Conservation (phyloP, 176 grass and related monocot species). For the Carex pumila region DNA sequence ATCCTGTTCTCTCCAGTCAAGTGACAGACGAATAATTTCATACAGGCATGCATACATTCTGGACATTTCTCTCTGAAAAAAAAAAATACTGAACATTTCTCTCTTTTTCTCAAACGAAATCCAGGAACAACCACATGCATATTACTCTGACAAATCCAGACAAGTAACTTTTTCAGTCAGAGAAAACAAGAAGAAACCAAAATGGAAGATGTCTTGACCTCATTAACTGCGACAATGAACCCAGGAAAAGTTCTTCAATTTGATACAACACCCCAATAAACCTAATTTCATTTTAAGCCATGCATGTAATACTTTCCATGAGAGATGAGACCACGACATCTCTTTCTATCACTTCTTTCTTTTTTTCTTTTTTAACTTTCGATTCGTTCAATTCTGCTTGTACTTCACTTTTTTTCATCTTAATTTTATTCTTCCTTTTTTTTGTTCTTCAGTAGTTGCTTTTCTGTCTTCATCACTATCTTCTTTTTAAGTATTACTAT, state of each 20-base stretch:
- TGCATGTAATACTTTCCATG: background rate
- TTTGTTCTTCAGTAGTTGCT: background rate
- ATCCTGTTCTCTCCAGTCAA: background rate
- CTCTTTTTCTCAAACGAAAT: conserved; percentile 4
- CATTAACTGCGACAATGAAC: background rate
- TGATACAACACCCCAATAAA: background rate
- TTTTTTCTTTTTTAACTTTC: background rate
- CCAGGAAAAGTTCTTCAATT: background rate
- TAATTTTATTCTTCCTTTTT: background rate
- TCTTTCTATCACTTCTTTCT: background rate
- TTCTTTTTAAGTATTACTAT: background rate
- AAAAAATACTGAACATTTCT: background rate
- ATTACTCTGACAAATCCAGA: conserved; percentile 4
- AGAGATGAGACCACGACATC: background rate
- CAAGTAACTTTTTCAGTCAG: background rate
- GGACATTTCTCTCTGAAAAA: background rate
- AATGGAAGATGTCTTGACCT: background rate
- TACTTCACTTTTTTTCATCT: background rate
- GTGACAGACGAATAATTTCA: conserved; percentile 6
- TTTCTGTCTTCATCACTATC: background rate
- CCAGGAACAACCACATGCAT: background rate
- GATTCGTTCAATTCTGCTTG: background rate
- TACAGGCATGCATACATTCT: background rate
- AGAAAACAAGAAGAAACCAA: background rate
- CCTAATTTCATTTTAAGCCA: background rate